Base-by-base conservation (phyloP, 129 eudicot species). In the Pseudognaphalium luteoalbum region DNA sequence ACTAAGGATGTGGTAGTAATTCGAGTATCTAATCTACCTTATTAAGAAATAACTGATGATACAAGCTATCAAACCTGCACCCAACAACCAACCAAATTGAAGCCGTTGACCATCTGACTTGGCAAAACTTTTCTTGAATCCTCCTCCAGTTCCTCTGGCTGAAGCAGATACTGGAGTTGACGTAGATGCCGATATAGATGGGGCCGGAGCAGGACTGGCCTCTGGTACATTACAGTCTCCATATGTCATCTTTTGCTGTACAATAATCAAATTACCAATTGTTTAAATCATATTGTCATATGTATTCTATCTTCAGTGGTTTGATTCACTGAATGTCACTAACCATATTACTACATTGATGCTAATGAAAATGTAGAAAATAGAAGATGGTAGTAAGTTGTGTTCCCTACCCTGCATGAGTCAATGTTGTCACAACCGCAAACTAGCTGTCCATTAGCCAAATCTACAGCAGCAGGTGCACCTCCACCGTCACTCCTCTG, bases 401-500 rank as follows among this genome's bases (percentile, higher is more conserved):
- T 65, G 67, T 63, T 66, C 64, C 85, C 71, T 66, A 94, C 97
- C 97, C 81, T 84, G 97, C 96, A 94, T 52, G 76, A 65, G 71
- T 81, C 66, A 71, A 94, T 81, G 57, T 22, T 82, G 50, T 61
- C 67, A 72, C 98, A 94, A 16, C 97, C 96, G 66, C 97, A 94
- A 58, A 86, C 73, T 12, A 88, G 90, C 34, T 87, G 84, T 4
- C 98, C 98, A 54, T 88, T 94, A 19, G 92, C 89, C 63, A 74
- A 68, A 80, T 94, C 98, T 37, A 91, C 88, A 59, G 98, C 98
- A 65, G 88, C 84, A 52, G 97, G 86, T 22, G 97, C 85, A 63
- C 98, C 98, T 69, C 97, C 97, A 73, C 97, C 97, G 21, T 89
- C 93, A 51, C 98, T 94, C 77, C 90, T 91, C 98, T 94, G 81